phyloP scores from a whole-genome alignment of 495 filamentous ascomycete genomes.

The Xylaria acuta region DNA sequence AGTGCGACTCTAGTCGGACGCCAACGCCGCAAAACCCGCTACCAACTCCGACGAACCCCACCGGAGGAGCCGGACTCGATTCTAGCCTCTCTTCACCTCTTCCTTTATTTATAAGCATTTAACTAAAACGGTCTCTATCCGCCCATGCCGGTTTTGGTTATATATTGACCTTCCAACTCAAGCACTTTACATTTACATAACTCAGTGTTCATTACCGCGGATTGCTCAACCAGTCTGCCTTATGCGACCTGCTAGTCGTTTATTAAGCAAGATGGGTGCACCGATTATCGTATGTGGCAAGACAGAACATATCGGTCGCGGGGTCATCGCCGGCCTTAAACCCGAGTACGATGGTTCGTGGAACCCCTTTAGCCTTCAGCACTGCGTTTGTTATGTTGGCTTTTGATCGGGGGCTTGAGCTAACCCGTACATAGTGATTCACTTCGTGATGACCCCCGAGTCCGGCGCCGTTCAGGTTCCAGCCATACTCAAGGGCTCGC shows the following conservation, averaged over 20 bases:
- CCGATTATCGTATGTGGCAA: slow-evolving; percentile 42
- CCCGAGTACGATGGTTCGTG: slow-evolving; percentile 45
- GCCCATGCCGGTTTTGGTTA: background rate
- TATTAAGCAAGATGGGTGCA: slow-evolving; percentile 26
- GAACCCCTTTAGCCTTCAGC: background rate
- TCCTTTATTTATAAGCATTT: background rate
- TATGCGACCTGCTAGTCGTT: background rate
- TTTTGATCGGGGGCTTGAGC: background rate
- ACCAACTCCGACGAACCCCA: background rate
- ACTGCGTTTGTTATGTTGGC: too few relatives aligned
- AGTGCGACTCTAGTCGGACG: background rate
- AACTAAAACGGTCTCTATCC: background rate
- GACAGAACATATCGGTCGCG: slow-evolving; percentile 34
- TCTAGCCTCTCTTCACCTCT: background rate
- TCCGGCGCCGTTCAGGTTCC: slow-evolving; percentile 37
- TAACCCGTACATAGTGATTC: slow-evolving; percentile 37
- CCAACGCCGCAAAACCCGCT: background rate
- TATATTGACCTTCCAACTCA: background rate
- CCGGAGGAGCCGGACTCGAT: background rate
- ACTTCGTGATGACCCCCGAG: slow-evolving; percentile 35
- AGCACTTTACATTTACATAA: too few relatives aligned
- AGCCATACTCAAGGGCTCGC: slow-evolving; percentile 34
- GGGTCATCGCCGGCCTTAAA: slow-evolving; percentile 39
- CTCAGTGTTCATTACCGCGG: background rate
- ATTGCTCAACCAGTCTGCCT: background rate